Evolutionary conservation across 352 stramenopile species (phyloP).

Genomic region (Pythium guiyangense): DNA sequence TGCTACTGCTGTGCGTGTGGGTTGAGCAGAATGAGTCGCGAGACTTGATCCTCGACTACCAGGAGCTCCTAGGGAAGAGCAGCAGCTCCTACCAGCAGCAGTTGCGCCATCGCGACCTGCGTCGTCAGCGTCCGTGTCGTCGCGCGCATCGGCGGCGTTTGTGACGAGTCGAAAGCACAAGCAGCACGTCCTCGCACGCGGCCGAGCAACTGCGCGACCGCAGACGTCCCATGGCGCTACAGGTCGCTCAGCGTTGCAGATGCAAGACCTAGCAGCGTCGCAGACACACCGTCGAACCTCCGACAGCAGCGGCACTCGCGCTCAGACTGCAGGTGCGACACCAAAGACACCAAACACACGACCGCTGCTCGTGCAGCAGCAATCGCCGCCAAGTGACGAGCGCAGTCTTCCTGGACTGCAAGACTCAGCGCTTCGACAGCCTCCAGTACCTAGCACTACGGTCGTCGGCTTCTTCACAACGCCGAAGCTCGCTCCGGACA

Average conservation of each 20-base stretch:
- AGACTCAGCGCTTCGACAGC: not conserved
- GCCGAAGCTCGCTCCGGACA: not conserved
- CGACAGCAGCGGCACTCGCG: too few species aligned
- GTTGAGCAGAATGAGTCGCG: constrained; percentile 53
- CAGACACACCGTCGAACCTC: too few species aligned
- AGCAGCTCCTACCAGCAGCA: constrained; percentile 14
- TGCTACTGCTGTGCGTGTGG: not conserved
- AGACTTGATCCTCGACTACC: constrained; percentile 67
- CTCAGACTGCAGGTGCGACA: constrained; percentile 13
- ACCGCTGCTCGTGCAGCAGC: too few species aligned
- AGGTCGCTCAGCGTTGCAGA: too few species aligned
- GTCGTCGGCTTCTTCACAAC: not conserved
- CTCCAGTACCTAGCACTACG: not conserved
- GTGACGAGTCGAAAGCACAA: constrained; percentile 41
- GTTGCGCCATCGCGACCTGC: constrained; percentile 26
- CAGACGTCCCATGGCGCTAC: constrained; percentile 14
- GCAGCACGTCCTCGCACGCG: constrained; percentile 36
- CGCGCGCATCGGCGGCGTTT: constrained; percentile 10
- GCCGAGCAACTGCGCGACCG: constrained; percentile 15
- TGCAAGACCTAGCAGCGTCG: too few species aligned
- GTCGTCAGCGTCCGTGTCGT: constrained; percentile 20
- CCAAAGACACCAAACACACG: too few species aligned
- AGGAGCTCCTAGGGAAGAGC: constrained; percentile 45
- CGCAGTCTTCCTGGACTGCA: not conserved
- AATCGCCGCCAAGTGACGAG: too few species aligned